Base-by-base conservation (phyloP, 1,284 basidiomycete species). In the Pseudozyma tsukubaensis region DNA sequence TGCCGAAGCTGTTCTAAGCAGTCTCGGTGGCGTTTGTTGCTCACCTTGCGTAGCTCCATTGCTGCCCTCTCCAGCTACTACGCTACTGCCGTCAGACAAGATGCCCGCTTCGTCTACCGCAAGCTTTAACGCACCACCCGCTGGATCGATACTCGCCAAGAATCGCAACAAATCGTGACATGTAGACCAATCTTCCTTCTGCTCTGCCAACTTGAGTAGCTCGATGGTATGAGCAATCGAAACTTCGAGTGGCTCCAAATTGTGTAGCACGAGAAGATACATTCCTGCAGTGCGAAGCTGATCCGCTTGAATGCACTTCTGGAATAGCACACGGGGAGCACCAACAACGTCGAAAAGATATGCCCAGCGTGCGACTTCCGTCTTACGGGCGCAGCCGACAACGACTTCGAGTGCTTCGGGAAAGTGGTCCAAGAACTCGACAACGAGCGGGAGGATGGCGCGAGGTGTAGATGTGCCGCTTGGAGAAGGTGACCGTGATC, bases 381-480 rank as follows among this genome's bases (percentile, higher is more conserved):
- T 99, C 87, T 99, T 99, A 50, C 97, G 88, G 9, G 97, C 97
- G 81, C 96, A 98, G 7, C 92, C 91, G 9, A 98, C 96, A 1
- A 99, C 93, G 5, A 99, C 94, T 67, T 97, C 93, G 56, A 98
- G 86, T 4, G 92, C 89, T 55, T 90, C 91, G 63, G 94, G 91
- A 83, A 98, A 99, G 84, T 98, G 90, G 82, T 99, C 96, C 74
- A 99, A 86, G 81, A 99, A 99, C 70, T 93, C 92, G 56, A 97
- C 88, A 1, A 93, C 91, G 0, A 88, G 87, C 0, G 91, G 88
- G 11, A 98, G 86, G 2, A 91, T 86, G 18, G 87, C 85, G 47
- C 87, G 50, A 4, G 63, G 42, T 43, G 47, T 76, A 59, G 32
- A 61, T 50, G 35, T 87, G 85, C 18, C 47, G 32, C 44, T 53